Evolutionary conservation across 306 rosid genomes (phyloP).

Genomic region (Pachyrhizus erosus): DNA sequence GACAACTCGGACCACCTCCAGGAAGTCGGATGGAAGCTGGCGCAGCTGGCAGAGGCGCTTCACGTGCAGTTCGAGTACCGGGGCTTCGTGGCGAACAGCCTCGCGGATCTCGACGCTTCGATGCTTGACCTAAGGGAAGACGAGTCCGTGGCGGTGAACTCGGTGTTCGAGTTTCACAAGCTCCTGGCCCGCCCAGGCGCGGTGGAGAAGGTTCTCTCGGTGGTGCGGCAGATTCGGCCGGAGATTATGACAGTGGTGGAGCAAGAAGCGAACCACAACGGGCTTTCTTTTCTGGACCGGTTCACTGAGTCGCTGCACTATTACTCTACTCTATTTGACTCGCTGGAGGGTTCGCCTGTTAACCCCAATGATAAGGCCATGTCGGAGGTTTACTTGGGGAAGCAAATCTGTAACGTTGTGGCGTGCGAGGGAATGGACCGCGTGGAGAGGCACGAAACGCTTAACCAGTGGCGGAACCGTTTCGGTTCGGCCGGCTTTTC

Average conservation of each 20-base stretch:
- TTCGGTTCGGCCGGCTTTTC: slow-evolving; percentile 63
- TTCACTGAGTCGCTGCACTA: slow-evolving; percentile 92
- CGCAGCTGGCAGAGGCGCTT: slow-evolving; percentile 75
- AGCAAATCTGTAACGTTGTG: slow-evolving; percentile 89
- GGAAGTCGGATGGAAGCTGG: slow-evolving; percentile 94
- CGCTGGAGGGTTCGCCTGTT: slow-evolving; percentile 80
- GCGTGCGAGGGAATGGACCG: slow-evolving; percentile 89
- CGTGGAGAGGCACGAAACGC: slow-evolving; percentile 83
- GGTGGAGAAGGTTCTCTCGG: slow-evolving; percentile 75
- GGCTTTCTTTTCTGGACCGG: slow-evolving; percentile 71
- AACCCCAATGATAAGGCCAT: slow-evolving; percentile 66
- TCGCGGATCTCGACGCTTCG: slow-evolving; percentile 87
- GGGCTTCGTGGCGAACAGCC: slow-evolving; percentile 82
- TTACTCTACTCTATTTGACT: slow-evolving; percentile 93
- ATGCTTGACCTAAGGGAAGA: slow-evolving; percentile 81
- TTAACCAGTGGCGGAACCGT: slow-evolving; percentile 78
- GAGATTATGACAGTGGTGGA: slow-evolving; percentile 87
- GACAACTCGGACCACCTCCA: slow-evolving; percentile 89
- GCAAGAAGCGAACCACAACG: slow-evolving; percentile 89
- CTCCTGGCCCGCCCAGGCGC: slow-evolving; percentile 83
- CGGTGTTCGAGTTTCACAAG: slow-evolving; percentile 85
- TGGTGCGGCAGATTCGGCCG: slow-evolving; percentile 74
- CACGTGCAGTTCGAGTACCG: slow-evolving; percentile 81
- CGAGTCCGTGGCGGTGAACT: slow-evolving; percentile 88
- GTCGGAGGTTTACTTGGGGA: slow-evolving; percentile 89